phyloP scores from a whole-genome alignment of 2,329 filamentous ascomycete species.

The Phoma sp. region DNA sequence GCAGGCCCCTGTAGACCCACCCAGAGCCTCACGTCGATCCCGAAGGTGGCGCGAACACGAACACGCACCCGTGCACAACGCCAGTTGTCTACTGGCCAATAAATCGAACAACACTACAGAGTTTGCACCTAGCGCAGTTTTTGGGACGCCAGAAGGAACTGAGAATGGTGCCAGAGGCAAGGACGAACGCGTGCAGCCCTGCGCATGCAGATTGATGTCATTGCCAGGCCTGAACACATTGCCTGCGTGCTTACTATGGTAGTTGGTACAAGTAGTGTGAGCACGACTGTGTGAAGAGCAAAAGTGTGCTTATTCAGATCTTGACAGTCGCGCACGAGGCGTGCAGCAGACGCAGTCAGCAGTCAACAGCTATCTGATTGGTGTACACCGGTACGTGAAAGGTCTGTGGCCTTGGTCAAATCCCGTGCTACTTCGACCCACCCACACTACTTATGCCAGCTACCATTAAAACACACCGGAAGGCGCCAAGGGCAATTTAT shows the following conservation, averaged over 20 bases:
- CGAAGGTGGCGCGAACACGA: constrained; percentile 11
- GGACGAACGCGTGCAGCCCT: neutral
- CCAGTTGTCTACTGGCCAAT: constrained; percentile 1
- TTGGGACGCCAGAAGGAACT: constrained; percentile 1
- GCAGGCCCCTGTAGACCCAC: constrained; percentile 9
- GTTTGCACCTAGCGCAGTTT: neutral
- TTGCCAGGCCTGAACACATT: neutral
- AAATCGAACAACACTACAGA: neutral
- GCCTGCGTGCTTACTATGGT: neutral
- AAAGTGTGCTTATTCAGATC: too few species aligned
- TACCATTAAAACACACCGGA: neutral
- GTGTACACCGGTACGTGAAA: too few species aligned
- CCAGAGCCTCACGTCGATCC: constrained; percentile 18
- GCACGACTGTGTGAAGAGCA: too few species aligned
- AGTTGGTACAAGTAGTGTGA: too few species aligned
- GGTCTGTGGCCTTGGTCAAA: too few species aligned
- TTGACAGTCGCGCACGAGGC: too few species aligned
- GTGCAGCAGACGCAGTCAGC: too few species aligned
- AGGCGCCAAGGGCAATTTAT: constrained; percentile 5
- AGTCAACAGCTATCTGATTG: too few species aligned
- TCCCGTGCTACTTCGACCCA: too few species aligned
- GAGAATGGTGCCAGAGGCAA: neutral
- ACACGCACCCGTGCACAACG: neutral
- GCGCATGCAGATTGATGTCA: constrained; percentile 12
- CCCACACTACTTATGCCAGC: too few species aligned